Conservation (phyloP, 208 protist species). For the Acanthamoeba sp. region DNA sequence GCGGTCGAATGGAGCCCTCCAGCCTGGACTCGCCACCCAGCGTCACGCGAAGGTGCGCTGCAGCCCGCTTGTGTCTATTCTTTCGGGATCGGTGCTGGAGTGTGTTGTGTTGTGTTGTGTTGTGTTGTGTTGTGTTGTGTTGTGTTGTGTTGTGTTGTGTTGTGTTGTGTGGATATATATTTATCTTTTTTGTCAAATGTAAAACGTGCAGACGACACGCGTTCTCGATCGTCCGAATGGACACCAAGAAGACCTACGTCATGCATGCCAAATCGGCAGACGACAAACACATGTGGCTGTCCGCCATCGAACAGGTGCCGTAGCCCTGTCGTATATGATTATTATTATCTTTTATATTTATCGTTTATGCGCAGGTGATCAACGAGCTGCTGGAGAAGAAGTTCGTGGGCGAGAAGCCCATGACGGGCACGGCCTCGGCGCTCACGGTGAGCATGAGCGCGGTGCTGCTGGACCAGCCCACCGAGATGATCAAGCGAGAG, state of each 20-base stretch:
- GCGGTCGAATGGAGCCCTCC: background rate
- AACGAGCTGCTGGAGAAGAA: slow-evolving; percentile 33
- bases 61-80: too few relatives aligned
- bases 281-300: slow-evolving; percentile 2
- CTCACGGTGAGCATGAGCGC: background rate
- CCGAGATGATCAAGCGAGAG: background rate
- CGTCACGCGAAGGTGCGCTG: background rate
- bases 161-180: too few relatives aligned
- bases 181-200: too few relatives aligned
- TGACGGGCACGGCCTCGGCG: background rate
- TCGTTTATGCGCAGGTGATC: background rate
- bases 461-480: background rate
- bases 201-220: background rate
- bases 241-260: slow-evolving; percentile 33
- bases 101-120: background rate
- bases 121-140: too few relatives aligned
- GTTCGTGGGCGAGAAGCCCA: slow-evolving; percentile 25
- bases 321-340: too few relatives aligned
- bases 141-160: too few relatives aligned
- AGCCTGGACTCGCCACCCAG: background rate
- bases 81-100: too few relatives aligned
- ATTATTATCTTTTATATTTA: too few relatives aligned
- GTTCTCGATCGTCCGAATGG: background rate
- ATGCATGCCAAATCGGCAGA: background rate
- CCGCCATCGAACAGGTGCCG: background rate